Evolutionary conservation across 441 rosid genomes (phyloP).

Genomic region (Omphalea diandra): DNA sequence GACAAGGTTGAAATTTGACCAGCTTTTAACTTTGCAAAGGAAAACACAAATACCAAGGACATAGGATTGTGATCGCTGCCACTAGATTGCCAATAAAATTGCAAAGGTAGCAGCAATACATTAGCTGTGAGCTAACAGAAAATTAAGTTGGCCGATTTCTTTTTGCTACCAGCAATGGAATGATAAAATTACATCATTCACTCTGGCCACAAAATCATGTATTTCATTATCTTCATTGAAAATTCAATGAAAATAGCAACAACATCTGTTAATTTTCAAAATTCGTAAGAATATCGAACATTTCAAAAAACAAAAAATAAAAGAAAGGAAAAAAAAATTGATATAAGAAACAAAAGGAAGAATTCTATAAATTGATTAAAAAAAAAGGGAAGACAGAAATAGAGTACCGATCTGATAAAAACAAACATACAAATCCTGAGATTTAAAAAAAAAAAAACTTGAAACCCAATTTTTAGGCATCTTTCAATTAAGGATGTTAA

Average conservation of each 20-base stretch:
- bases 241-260: not conserved
- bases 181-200: not conserved
- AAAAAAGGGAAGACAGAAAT: no score
- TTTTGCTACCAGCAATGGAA: constrained; percentile 3
- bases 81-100: not conserved
- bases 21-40: not conserved
- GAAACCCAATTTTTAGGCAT: not conserved
- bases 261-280: no score
- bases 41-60: not conserved
- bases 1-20: constrained; percentile 4
- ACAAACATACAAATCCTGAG: not conserved
- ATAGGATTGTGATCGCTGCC: not conserved
- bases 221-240: not conserved
- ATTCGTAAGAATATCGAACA: not conserved
- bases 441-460: not conserved
- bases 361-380: no score
- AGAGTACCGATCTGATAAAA: no score
- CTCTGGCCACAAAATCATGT: not conserved
- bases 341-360: no score
- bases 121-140: not conserved
- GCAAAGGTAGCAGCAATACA: not conserved
- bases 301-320: not conserved
- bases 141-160: not conserved
- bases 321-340: no score
- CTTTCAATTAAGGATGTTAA: not conserved